A percentile compares a stretch with the other conserved stretches of the same genome.
phyloP scores from a whole-genome alignment of 176 grass and related monocot species.

The Otatea glauca region DNA sequence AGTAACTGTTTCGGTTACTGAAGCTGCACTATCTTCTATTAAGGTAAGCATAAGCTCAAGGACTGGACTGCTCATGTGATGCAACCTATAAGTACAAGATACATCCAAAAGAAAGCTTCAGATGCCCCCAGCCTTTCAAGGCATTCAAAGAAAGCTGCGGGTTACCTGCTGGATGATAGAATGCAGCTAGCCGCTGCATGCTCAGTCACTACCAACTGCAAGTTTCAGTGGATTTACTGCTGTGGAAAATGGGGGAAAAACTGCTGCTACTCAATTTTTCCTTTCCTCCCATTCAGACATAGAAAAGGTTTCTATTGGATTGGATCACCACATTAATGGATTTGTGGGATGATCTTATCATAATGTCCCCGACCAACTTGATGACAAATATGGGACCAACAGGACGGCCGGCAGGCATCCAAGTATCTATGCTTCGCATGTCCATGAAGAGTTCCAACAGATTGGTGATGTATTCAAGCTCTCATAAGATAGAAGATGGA shows the following conservation, averaged over 20 bases:
- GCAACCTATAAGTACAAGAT: slow-evolving; percentile 32
- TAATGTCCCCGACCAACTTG: slow-evolving; percentile 26
- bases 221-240: slow-evolving; percentile 11
- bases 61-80: slow-evolving; percentile 27
- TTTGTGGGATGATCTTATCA: slow-evolving; percentile 3
- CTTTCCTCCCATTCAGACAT: not conserved
- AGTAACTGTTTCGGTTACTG: slow-evolving; percentile 7
- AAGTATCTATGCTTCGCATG: not conserved
- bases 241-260: not conserved
- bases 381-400: slow-evolving; percentile 41
- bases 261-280: not conserved
- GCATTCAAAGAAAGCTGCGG: slow-evolving; percentile 22
- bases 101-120: slow-evolving; percentile 6
- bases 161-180: not conserved
- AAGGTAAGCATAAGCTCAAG: slow-evolving; percentile 6
- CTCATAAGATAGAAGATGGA: not conserved
- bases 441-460: not conserved
- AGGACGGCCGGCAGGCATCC: not conserved
- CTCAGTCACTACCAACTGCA: not conserved
- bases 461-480: slow-evolving; percentile 6
- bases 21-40: not conserved
- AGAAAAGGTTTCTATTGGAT: not conserved
- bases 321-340: not conserved
- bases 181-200: not conserved
- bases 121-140: not conserved